phyloP scores from a whole-genome alignment of 2,329 filamentous ascomycete species.

The Aspergillus awamori region DNA sequence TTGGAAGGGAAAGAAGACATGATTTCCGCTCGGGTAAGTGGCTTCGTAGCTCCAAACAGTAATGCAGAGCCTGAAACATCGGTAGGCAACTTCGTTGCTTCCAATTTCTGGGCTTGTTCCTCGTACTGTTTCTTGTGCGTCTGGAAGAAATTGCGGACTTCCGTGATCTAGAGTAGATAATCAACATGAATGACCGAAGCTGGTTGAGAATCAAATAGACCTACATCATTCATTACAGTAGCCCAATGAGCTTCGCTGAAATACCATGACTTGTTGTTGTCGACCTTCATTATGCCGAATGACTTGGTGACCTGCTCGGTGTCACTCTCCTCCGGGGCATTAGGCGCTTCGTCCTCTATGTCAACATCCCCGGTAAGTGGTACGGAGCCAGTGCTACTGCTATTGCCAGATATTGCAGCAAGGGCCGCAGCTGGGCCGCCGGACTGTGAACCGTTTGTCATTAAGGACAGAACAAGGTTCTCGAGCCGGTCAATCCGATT shows the following conservation, averaged over 20 bases:
- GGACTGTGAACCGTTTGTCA: slow-evolving; percentile 79
- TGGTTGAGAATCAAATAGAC: slow-evolving; percentile 22
- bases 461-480: slow-evolving; percentile 85
- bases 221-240: slow-evolving; percentile 70
- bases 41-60: slow-evolving; percentile 71
- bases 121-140: slow-evolving; percentile 88
- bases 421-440: slow-evolving; percentile 62
- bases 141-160: slow-evolving; percentile 89
- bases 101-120: slow-evolving; percentile 75
- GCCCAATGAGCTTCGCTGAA: slow-evolving; percentile 84
- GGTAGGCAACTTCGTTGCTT: slow-evolving; percentile 63
- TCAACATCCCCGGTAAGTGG: slow-evolving; percentile 41
- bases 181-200: slow-evolving; percentile 12
- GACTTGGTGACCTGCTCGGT: slow-evolving; percentile 71
- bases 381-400: slow-evolving; percentile 43
- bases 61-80: slow-evolving; percentile 70
- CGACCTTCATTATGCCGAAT: slow-evolving; percentile 80
- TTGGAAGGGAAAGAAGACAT: slow-evolving; percentile 78
- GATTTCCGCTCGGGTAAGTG: slow-evolving; percentile 74
- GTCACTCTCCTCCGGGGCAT: slow-evolving; percentile 66
- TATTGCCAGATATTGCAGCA: slow-evolving; percentile 54
- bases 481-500: slow-evolving; percentile 95
- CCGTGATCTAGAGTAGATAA: slow-evolving; percentile 65
- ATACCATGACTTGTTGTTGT: slow-evolving; percentile 77
- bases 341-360: slow-evolving; percentile 60